Evolutionary conservation across 2,329 filamentous ascomycete genomes (phyloP), one percentile per base, ranked within the genome.

Genomic region (Truncatella angustata): DNA sequence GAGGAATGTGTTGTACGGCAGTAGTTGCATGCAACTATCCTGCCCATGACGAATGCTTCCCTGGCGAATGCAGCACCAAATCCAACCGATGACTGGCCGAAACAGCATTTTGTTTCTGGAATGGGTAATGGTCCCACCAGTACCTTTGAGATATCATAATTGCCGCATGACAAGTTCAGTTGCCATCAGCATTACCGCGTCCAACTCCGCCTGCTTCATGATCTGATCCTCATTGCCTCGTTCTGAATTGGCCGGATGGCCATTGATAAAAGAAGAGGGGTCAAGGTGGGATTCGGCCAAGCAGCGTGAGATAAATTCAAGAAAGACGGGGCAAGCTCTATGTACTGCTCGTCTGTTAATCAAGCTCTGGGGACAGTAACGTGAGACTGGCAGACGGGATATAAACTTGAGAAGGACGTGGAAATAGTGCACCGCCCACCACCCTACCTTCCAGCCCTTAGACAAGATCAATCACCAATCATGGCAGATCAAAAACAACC

Each of bases 401-500:
- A 7, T 32, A 9, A 32, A 7, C 28, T 14, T 9, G 28, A 32
- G 28, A 32, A 7, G 7, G 28, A 32, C 28, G 7, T 7, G 7
- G 28, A 32, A 14, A 7, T 32, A 9, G 28, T 9, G 7, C 28
- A 14, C 14, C 28, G 28, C 28, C 28, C 28, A 14, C 28, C 7
- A 32, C 7, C 28, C 28, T 32, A 14, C 28, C 28, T 32, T 32
- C 28, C 14, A 7, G 14, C 28, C 7, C 28, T 32, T 32, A 9
- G 7, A 32, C 2, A 32, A 14, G 7, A 32, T 32, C 28, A 32
- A 7, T 32, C 28, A 14, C 7, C 28, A 28, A 34, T 14, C 34
- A 50, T 50, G 48, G 48, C 48, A 10, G 48, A 50, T 23, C 24
- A 24, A 5, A 42, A 18, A 12, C 20, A 43, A 20, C 12, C 48